Evolutionary conservation across 176 grass and related monocot genomes (phyloP).

Genomic region (Triticum dicoccoides): DNA sequence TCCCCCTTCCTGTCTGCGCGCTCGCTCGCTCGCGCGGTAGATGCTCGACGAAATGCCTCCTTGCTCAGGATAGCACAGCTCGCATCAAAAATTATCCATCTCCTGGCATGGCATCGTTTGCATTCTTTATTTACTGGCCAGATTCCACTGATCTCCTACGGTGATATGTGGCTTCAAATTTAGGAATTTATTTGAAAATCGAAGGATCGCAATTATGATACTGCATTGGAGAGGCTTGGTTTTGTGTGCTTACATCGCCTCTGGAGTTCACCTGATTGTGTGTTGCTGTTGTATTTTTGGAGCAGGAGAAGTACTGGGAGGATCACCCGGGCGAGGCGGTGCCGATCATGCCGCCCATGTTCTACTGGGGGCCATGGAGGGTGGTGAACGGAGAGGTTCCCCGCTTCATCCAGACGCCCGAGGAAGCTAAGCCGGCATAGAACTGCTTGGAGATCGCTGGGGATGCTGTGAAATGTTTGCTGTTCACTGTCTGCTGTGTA

Average conservation of each 20-base stretch:
- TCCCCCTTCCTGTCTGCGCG: neutral
- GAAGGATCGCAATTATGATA: neutral
- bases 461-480: neutral
- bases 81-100: no score
- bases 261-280: neutral
- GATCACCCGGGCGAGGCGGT: slow-evolving; percentile 86
- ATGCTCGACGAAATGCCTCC: slow-evolving; percentile 36
- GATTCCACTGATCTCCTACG: no score
- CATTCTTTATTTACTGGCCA: no score
- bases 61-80: neutral
- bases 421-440: slow-evolving; percentile 40
- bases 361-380: slow-evolving; percentile 98
- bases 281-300: slow-evolving; percentile 6
- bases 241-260: neutral
- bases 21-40: neutral
- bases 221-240: neutral
- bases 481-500: neutral
- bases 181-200: neutral
- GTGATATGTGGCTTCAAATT: no score
- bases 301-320: slow-evolving; percentile 95
- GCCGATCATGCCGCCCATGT: slow-evolving; percentile 92
- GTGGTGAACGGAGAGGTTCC: slow-evolving; percentile 69
- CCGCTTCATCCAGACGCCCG: slow-evolving; percentile 38
- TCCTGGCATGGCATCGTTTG: no score
- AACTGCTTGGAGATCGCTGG: neutral